Evolutionary conservation across 306 rosid genomes (phyloP).

Genomic region (Cucurbita argyrosperma): DNA sequence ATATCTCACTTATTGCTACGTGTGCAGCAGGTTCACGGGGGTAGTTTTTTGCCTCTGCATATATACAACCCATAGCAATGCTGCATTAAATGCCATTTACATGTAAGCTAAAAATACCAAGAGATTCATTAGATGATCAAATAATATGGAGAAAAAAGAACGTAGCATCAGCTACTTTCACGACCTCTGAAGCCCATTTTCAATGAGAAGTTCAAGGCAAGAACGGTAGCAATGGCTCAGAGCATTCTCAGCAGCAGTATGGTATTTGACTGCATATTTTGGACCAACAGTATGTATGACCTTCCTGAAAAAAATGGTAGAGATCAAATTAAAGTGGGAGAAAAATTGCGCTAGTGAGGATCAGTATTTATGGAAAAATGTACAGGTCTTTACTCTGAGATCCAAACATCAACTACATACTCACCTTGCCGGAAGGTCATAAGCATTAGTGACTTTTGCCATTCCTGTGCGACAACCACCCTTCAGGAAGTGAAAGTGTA

Average conservation of each 20-base stretch:
- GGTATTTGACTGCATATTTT: conserved; percentile 90
- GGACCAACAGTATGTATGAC: conserved; percentile 97
- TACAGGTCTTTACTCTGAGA: background rate
- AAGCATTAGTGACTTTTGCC: conserved; percentile 89
- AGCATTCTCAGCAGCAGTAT: conserved; percentile 98
- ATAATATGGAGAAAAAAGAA: conserved; percentile 4
- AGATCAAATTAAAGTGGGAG: background rate
- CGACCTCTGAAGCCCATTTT: conserved; percentile 73
- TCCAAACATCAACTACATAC: conserved; percentile 8
- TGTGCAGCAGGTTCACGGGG: conserved; percentile 99
- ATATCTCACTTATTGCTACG: conserved; percentile 86
- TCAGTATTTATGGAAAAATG: background rate
- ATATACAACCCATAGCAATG: conserved; percentile 90
- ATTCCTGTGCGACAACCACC: conserved; percentile 99
- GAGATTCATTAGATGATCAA: conserved; percentile 9
- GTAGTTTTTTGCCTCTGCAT: conserved; percentile 82
- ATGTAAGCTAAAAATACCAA: conserved; percentile 12
- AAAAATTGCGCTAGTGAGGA: background rate
- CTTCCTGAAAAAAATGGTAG: conserved; percentile 39
- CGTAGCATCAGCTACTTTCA: conserved; percentile 13
- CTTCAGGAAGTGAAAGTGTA: conserved; percentile 31
- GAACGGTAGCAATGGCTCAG: conserved; percentile 97
- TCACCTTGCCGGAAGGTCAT: conserved; percentile 96
- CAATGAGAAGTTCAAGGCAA: conserved; percentile 89
- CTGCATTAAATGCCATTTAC: conserved; percentile 34